Percentiles rank a stretch among this genome's conserved stretches.
Conservation (phyloP, 75 land plant species). For the Ceratopteris richardii region DNA sequence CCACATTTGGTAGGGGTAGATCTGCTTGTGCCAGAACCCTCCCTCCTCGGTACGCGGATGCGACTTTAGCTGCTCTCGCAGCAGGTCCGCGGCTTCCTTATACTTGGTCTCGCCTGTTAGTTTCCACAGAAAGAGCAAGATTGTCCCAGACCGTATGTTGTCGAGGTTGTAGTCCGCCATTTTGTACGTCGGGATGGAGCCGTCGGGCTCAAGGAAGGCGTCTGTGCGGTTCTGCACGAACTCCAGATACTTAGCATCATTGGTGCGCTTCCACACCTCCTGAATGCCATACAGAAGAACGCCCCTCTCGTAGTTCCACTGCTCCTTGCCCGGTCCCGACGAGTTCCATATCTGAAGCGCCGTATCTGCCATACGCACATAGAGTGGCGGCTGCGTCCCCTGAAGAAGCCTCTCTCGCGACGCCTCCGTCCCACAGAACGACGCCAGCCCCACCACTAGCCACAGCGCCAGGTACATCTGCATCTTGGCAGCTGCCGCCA, state of each 20-base stretch:
- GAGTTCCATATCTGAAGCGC: conserved; percentile 16
- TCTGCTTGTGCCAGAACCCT: conserved; percentile 29
- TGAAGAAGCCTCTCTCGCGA: not conserved
- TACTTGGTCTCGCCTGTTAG: conserved; percentile 10
- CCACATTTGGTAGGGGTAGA: conserved; percentile 39
- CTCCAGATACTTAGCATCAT: conserved; percentile 7
- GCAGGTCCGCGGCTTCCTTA: conserved; percentile 10
- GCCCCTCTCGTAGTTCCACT: conserved; percentile 23
- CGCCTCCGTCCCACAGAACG: not conserved
- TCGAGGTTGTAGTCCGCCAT: conserved; percentile 13
- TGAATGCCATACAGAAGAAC: conserved; percentile 27
- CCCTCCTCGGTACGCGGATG: conserved; percentile 29
- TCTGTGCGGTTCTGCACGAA: conserved; percentile 16
- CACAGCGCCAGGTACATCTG: not conserved
- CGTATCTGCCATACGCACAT: conserved; percentile 18
- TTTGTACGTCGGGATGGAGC: conserved; percentile 20
- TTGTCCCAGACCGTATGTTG: conserved; percentile 20
- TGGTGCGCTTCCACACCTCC: conserved; percentile 7
- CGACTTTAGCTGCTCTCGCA: conserved; percentile 12
- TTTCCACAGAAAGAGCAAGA: conserved; percentile 14
- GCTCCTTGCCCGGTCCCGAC: conserved; percentile 20
- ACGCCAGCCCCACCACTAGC: not conserved
- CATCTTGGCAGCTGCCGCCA: too few relatives aligned
- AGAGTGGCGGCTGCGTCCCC: conserved; percentile 10
- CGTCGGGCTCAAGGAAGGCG: conserved; percentile 12